Conservation (phyloP, 2,329 filamentous ascomycete species). For the Fonsecaea multimorphosa region DNA sequence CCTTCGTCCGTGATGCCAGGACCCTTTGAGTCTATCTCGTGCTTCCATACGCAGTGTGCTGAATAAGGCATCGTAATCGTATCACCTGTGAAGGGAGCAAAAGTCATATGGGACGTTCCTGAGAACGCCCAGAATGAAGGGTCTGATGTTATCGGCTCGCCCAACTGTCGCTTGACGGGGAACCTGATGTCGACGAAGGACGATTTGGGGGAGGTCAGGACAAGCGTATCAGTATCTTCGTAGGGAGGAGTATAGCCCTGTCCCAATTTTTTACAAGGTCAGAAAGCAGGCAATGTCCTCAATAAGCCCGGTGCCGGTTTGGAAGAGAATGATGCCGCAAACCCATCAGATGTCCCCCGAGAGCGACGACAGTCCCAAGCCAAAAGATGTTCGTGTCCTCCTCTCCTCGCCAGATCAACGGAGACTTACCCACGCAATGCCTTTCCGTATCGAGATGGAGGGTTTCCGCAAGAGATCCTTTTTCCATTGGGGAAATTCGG, state of each 20-base stretch:
- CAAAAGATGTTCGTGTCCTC: background rate
- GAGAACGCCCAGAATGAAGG: conserved; percentile 39
- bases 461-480: conserved; percentile 37
- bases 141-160: conserved; percentile 19
- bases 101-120: conserved; percentile 30
- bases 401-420: background rate
- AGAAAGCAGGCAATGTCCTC: background rate
- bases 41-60: conserved; percentile 35
- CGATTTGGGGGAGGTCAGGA: conserved; percentile 33
- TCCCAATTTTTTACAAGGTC: background rate
- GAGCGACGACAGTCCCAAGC: background rate
- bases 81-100: conserved; percentile 20
- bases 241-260: conserved; percentile 36
- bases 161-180: conserved; percentile 22
- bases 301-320: background rate
- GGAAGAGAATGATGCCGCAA: background rate
- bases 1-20: conserved; percentile 37
- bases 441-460: conserved; percentile 34
- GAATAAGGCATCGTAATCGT: conserved; percentile 32
- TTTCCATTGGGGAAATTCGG: conserved; percentile 33
- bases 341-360: too few species aligned
- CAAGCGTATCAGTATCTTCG: conserved; percentile 38
- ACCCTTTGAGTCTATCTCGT: conserved; percentile 37
- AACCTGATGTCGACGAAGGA: conserved; percentile 39
- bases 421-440: conserved; percentile 38